These are phyloP conservation scores for Macrolepiota fuliginosa DNA, from an alignment of 768 basidiomycete genomes.

Conservation along the genomic window DNA sequence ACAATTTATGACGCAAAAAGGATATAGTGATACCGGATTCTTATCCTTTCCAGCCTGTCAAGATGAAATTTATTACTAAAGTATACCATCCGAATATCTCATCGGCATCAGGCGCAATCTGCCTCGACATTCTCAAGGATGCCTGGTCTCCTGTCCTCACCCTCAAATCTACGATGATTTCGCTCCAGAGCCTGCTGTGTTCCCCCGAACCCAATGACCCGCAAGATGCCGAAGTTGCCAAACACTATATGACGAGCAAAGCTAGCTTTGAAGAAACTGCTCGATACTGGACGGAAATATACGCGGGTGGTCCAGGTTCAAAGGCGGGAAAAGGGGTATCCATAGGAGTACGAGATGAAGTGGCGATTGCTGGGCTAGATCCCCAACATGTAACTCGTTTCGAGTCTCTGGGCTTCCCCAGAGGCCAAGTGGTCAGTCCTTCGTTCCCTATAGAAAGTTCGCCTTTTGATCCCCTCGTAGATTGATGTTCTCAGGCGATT, in stretches of 20 bases:
- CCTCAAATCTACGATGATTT: slow-evolving; percentile 94
- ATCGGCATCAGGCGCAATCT: slow-evolving; percentile 92
- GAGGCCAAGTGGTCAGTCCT: slow-evolving; percentile 78
- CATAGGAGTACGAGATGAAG: slow-evolving; percentile 49
- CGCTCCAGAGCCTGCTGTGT: slow-evolving; percentile 89
- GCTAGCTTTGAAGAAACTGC: slow-evolving; percentile 90
- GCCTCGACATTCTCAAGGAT: slow-evolving; percentile 84
- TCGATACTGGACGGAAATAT: slow-evolving; percentile 89
- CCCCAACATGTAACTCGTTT: slow-evolving; percentile 83
- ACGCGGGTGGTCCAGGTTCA: slow-evolving; percentile 73
- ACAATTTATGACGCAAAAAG: slow-evolving; percentile 34
- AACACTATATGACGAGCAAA: slow-evolving; percentile 91
- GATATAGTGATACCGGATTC: slow-evolving; percentile 93
- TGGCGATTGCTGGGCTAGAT: slow-evolving; percentile 82
- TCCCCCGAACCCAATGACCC: slow-evolving; percentile 95
- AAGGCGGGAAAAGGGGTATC: slow-evolving; percentile 39
- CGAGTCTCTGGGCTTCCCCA: slow-evolving; percentile 77
- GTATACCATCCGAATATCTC: slow-evolving; percentile 97
- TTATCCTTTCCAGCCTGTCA: slow-evolving; percentile 91
- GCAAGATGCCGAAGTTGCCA: slow-evolving; percentile 97
- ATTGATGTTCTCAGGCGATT: slow-evolving; percentile 85
- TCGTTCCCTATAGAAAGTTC: not conserved
- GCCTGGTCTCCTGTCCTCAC: slow-evolving; percentile 96
- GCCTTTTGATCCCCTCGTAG: slow-evolving; percentile 34
- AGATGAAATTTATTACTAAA: slow-evolving; percentile 98